Evolutionary conservation across 2,329 filamentous ascomycete species (phyloP).

Genomic region (Colletotrichum viniferum): DNA sequence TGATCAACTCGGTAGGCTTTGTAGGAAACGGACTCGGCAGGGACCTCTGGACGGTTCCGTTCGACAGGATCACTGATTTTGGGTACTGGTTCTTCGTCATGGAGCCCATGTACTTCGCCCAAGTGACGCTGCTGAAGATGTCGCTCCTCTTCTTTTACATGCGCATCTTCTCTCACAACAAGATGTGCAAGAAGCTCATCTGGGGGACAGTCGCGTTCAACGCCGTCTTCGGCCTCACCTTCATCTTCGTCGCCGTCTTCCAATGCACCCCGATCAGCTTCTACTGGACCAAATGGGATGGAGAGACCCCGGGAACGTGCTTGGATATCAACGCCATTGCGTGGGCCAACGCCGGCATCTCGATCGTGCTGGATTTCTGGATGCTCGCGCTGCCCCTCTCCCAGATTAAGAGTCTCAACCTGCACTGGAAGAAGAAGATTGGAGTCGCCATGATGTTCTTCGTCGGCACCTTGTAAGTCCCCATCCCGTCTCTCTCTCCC

Average conservation of each 20-base stretch:
- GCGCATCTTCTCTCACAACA: constrained; percentile 51
- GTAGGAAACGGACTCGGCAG: constrained; percentile 48
- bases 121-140: constrained; percentile 52
- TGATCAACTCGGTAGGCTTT: constrained; percentile 35
- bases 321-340: constrained; percentile 51
- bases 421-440: constrained; percentile 53
- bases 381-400: constrained; percentile 56
- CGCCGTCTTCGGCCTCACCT: constrained; percentile 42
- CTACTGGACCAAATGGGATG: constrained; percentile 60
- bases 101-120: constrained; percentile 49
- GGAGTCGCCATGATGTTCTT: constrained; percentile 56
- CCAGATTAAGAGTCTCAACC: constrained; percentile 43
- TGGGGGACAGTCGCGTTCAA: constrained; percentile 46
- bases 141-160: constrained; percentile 60
- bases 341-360: constrained; percentile 57
- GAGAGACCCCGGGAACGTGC: constrained; percentile 50
- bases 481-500: too few species aligned
- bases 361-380: constrained; percentile 56
- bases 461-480: constrained; percentile 48
- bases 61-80: constrained; percentile 46
- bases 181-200: constrained; percentile 41
- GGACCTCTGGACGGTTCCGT: constrained; percentile 54
- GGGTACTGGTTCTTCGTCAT: constrained; percentile 46
- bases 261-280: constrained; percentile 56
- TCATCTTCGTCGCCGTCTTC: constrained; percentile 48